These are phyloP conservation scores for Polyporus tsugae DNA, from an alignment of 1,284 basidiomycete species.

Conservation along the genomic window DNA sequence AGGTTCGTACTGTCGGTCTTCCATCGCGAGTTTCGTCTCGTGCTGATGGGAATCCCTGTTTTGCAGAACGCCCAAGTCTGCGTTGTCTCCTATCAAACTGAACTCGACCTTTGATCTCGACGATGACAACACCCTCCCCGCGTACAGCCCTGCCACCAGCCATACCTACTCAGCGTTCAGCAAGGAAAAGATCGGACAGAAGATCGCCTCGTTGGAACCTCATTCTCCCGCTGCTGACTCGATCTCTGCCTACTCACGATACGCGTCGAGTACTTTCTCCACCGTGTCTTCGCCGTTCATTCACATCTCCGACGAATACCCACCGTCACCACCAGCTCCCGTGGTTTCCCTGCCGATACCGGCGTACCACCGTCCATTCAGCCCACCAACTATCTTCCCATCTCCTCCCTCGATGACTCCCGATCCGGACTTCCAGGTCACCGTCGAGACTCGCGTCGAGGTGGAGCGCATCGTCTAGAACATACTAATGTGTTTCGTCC, in stretches of 20 bases:
- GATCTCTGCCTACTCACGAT: not conserved
- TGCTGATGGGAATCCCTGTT: not conserved
- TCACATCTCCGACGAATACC: constrained; percentile 9
- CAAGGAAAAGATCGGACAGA: constrained; percentile 15
- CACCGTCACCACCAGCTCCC: constrained; percentile 6
- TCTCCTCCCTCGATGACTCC: not conserved
- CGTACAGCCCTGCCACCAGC: constrained; percentile 7
- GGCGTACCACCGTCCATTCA: constrained; percentile 7
- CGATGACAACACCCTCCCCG: constrained; percentile 11
- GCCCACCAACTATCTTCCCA: constrained; percentile 8
- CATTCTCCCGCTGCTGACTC: not conserved
- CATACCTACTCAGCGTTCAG: not conserved
- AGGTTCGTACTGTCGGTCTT: not conserved
- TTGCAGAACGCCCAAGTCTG: not conserved
- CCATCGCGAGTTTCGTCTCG: not conserved
- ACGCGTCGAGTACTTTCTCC: not conserved
- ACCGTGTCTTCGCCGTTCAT: not conserved
- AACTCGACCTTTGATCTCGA: constrained; percentile 9
- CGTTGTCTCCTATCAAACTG: constrained; percentile 4
- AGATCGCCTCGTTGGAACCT: not conserved
- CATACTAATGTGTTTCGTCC: not conserved
- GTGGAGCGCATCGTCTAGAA: constrained; percentile 3
- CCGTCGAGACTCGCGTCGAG: constrained; percentile 2
- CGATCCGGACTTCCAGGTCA: not conserved
- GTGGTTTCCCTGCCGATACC: not conserved